These are phyloP conservation scores for Avena sativa DNA, from an alignment of 176 grass and related monocot species.

Conservation along the genomic window DNA sequence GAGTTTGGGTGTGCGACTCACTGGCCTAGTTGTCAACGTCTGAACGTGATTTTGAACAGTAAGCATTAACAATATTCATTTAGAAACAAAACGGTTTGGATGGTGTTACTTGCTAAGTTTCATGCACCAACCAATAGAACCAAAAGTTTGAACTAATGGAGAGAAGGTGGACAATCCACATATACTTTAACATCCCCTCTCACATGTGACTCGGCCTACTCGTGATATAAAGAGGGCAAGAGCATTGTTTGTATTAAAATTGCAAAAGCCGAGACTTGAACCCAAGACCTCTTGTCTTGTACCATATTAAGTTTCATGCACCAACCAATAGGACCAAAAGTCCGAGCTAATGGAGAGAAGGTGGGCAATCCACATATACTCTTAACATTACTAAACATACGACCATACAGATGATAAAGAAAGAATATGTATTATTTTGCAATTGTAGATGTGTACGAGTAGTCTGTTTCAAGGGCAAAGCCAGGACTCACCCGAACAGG, in stretches of 20 bases:
- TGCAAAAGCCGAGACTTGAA: not conserved
- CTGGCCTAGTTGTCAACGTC: not conserved
- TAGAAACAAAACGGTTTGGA: conserved; percentile 6
- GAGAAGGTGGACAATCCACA: too few species aligned
- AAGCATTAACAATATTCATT: conserved; percentile 6
- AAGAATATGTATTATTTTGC: not conserved
- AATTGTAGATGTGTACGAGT: conserved; percentile 10
- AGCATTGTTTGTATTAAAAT: not conserved
- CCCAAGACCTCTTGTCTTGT: not conserved
- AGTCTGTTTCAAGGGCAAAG: conserved; percentile 10
- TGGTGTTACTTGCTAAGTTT: not conserved
- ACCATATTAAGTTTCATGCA: not conserved
- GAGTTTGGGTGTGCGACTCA: not conserved
- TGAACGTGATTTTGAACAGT: not conserved
- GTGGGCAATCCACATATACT: not conserved
- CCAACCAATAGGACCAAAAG: not conserved
- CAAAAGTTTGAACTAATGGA: too few species aligned
- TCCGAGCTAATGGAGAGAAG: not conserved
- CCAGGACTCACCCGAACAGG: not conserved
- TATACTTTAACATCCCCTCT: too few species aligned
- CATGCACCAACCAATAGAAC: too few species aligned
- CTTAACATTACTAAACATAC: not conserved
- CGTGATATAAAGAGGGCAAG: too few species aligned
- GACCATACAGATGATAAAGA: conserved; percentile 18
- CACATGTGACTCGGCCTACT: too few species aligned